Conservation (phyloP, 805 yeast species). For the Priceomyces haplophilus region DNA sequence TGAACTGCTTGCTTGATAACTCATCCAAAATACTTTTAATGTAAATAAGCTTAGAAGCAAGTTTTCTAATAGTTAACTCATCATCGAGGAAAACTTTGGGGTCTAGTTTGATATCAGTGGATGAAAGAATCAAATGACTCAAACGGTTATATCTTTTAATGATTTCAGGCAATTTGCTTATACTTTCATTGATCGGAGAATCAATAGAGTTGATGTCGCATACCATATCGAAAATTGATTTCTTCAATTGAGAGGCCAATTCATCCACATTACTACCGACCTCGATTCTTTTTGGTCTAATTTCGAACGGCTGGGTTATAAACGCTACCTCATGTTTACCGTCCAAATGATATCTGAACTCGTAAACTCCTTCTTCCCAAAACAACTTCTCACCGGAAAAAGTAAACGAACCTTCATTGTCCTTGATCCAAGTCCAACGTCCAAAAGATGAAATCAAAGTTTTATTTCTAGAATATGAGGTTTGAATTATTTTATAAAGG, state of each 20-base stretch:
- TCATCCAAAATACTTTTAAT: conserved; percentile 36
- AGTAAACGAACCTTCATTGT: conserved; percentile 41
- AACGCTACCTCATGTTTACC: conserved; percentile 68
- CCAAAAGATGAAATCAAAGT: conserved; percentile 64
- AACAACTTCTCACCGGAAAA: conserved; percentile 50
- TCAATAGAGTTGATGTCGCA: conserved; percentile 22
- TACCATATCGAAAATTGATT: conserved; percentile 29
- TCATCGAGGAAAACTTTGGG: conserved; percentile 34
- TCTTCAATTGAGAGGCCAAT: conserved; percentile 32
- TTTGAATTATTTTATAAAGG: conserved; percentile 59
- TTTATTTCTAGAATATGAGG: conserved; percentile 51
- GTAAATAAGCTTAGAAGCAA: conserved; percentile 32
- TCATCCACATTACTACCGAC: conserved; percentile 34
- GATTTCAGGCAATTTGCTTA: conserved; percentile 26
- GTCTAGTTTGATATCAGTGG: conserved; percentile 37
- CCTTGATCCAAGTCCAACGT: conserved; percentile 55
- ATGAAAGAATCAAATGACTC: conserved; percentile 25
- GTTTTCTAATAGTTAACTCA: conserved; percentile 25
- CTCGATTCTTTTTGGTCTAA: conserved; percentile 40
- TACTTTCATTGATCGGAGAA: conserved; percentile 23
- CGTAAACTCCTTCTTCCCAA: conserved; percentile 71
- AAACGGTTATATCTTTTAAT: conserved; percentile 28
- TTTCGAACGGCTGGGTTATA: conserved; percentile 64
- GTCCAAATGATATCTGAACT: conserved; percentile 66
- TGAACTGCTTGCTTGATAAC: conserved; percentile 21